Evolutionary conservation across 2,329 filamentous ascomycete genomes (phyloP).

Genomic region (Penicillium sp.): DNA sequence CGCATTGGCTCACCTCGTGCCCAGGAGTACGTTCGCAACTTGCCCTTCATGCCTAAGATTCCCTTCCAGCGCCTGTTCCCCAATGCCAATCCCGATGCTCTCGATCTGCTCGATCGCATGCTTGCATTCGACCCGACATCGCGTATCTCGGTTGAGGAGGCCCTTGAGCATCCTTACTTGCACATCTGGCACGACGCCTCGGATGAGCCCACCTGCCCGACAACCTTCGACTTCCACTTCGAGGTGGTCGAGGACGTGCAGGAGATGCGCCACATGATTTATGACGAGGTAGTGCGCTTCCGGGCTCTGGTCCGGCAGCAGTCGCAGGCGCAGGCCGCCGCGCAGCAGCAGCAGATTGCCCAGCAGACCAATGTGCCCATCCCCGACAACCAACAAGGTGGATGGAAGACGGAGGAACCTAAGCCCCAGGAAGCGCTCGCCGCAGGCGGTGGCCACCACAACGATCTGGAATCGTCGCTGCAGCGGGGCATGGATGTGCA

Average conservation of each 20-base stretch:
- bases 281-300: constrained; percentile 88
- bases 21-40: constrained; percentile 95
- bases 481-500: constrained; percentile 51
- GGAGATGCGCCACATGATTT: constrained; percentile 94
- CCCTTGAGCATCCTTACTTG: constrained; percentile 90
- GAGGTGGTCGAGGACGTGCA: constrained; percentile 91
- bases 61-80: constrained; percentile 82
- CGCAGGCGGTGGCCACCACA: constrained; percentile 33
- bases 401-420: constrained; percentile 52
- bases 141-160: constrained; percentile 87
- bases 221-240: constrained; percentile 95
- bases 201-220: constrained; percentile 87
- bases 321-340: constrained; percentile 36
- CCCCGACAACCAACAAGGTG: constrained; percentile 50
- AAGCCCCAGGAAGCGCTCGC: constrained; percentile 50
- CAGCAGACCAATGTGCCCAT: constrained; percentile 50
- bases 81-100: constrained; percentile 86
- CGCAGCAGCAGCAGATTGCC: constrained; percentile 36
- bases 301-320: constrained; percentile 52
- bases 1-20: constrained; percentile 92
- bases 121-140: constrained; percentile 90
- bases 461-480: constrained; percentile 44
- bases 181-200: constrained; percentile 97
- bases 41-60: constrained; percentile 89
- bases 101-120: constrained; percentile 94